Percentiles rank a stretch among this genome's conserved stretches.
These are phyloP conservation scores for Pichia occidentalis DNA, from an alignment of 805 yeast species.

Conservation along the genomic window DNA sequence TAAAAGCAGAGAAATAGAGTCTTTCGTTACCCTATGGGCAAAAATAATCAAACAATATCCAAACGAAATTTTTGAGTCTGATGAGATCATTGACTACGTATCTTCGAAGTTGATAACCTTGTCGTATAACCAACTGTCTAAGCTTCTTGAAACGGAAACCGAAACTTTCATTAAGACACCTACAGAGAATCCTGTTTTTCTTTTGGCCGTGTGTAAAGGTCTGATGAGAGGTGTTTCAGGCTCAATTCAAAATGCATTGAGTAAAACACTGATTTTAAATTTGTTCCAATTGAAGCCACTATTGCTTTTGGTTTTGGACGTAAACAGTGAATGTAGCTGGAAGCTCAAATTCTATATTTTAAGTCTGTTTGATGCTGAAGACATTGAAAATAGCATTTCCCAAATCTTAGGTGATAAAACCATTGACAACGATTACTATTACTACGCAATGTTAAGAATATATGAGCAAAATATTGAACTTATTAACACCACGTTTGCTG, in stretches of 20 bases:
- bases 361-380: constrained; percentile 39
- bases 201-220: constrained; percentile 35
- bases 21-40: constrained; percentile 45
- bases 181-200: constrained; percentile 15
- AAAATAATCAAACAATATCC: constrained; percentile 13
- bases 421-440: constrained; percentile 15
- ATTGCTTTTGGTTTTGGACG: constrained; percentile 22
- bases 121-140: constrained; percentile 40
- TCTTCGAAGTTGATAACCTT: constrained; percentile 37
- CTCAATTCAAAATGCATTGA: constrained; percentile 24
- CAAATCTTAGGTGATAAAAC: constrained; percentile 3
- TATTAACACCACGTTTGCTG: constrained; percentile 10
- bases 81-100: constrained; percentile 32
- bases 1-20: constrained; percentile 50
- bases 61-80: constrained; percentile 13
- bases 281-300: constrained; percentile 14
- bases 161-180: constrained; percentile 11
- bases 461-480: constrained; percentile 31
- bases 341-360: constrained; percentile 40
- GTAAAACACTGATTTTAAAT: constrained; percentile 17
- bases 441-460: constrained; percentile 36
- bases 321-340: constrained; percentile 31
- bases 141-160: constrained; percentile 21
- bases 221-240: constrained; percentile 29
- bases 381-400: constrained; percentile 7